Percentiles rank a stretch among this genome's conserved stretches.
Conservation (phyloP, 2,329 filamentous ascomycete genomes). For the Apiospora hydei region DNA sequence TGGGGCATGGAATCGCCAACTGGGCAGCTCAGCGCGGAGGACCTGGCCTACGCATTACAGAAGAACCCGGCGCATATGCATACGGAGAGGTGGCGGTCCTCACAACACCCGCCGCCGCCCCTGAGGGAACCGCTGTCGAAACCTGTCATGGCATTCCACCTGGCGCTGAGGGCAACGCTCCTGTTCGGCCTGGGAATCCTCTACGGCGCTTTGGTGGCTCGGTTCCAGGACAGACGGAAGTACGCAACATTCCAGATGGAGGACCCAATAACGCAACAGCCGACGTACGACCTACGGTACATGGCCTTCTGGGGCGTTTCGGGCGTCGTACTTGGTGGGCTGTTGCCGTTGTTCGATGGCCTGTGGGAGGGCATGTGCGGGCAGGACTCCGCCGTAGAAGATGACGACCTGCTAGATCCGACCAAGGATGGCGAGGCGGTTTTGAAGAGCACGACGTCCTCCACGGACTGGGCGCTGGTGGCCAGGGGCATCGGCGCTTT, state of each 20-base stretch:
- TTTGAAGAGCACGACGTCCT: neutral
- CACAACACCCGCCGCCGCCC: constrained; percentile 36
- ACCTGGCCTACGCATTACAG: constrained; percentile 36
- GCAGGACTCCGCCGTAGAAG: constrained; percentile 34
- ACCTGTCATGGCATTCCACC: constrained; percentile 52
- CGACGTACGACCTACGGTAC: constrained; percentile 67
- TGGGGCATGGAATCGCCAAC: constrained; percentile 79
- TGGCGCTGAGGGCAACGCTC: constrained; percentile 64
- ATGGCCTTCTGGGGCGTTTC: constrained; percentile 82
- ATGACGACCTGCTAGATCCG: constrained; percentile 32
- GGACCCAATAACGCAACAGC: constrained; percentile 45
- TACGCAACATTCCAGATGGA: constrained; percentile 68
- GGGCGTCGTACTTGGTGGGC: constrained; percentile 77
- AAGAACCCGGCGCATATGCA: constrained; percentile 25
- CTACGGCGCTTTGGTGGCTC: constrained; percentile 83
- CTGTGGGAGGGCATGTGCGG: constrained; percentile 69
- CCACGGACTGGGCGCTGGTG: constrained; percentile 75
- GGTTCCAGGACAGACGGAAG: constrained; percentile 74
- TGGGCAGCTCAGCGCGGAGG: constrained; percentile 47
- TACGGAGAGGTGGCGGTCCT: constrained; percentile 41
- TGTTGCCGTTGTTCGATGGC: constrained; percentile 85
- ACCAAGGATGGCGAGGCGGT: constrained; percentile 38
- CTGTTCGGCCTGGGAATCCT: constrained; percentile 82
- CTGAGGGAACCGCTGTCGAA: constrained; percentile 35
- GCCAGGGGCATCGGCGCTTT: constrained; percentile 67